Evolutionary conservation across 768 basidiomycete genomes (phyloP), one percentile per base, ranked within the genome.

Genomic region (Rubroboletus satanas): DNA sequence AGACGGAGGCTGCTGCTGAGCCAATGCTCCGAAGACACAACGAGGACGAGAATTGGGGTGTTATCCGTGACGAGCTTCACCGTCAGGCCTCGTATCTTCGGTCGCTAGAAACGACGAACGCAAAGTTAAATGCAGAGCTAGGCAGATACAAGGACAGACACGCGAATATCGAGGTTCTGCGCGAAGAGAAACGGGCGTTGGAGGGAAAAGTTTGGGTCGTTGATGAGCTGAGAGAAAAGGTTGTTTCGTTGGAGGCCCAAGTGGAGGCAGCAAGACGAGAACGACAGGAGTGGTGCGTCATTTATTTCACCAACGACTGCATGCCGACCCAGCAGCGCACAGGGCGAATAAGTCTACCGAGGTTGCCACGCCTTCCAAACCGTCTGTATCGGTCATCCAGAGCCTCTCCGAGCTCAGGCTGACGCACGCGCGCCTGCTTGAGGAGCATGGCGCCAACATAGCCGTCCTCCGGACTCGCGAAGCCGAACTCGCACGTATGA

Each of bases 181-280:
- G 79, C 32, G 90, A 92, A 65, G 87, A 92, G 70, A 90, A 90
- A 57, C 75, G 83, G 6, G 76, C 77, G 0, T 67, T 92, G 42
- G 82, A 89, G 63, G 68, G 72, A 15, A 84, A 79, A 60, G 69
- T 84, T 8, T 62, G 59, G 14, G 73, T 72, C 2, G 68, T 79
- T 36, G 84, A 88, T 18, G 78, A 78, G 37, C 65, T 88, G 49
- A 72, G 84, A 28, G 81, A 80, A 62, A 74, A 76, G 59, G 77
- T 83, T 0, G 80, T 79, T 1, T 71, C 70, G 39, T 68, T 89
- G 32, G 85, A 89, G 60, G 87, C 79, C 0, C 85, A 88, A 61
- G 70, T 88, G 0, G 85, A 84, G 10, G 86, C 80, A 0, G 81
- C 75, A 6, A 68, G 81, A 38, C 71, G 67, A 49, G 86, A 85